phyloP scores from a whole-genome alignment of 1,284 basidiomycete species.

The Ganoderma multipileum region DNA sequence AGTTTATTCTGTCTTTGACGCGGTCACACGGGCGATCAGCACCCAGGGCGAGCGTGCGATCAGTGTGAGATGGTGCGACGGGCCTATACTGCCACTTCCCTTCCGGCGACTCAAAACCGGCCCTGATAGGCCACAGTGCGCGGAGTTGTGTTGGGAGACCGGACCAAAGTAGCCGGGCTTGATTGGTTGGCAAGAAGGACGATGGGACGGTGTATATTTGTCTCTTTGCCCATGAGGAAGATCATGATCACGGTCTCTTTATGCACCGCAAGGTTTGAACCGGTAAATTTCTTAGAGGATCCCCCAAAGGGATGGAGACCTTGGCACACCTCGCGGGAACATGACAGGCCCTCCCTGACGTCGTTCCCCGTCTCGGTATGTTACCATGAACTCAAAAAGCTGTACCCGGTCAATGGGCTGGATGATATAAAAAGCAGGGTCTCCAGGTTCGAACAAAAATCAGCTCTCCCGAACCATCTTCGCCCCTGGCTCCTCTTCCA shows the following conservation, averaged over 20 bases:
- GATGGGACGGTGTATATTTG: not conserved
- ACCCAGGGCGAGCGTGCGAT: not conserved
- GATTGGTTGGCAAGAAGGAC: not conserved
- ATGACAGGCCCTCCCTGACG: slow-evolving; percentile 2
- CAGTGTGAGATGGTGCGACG: slow-evolving; percentile 1
- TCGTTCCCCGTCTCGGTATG: not conserved
- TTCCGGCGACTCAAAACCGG: slow-evolving; percentile 8
- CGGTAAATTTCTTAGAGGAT: not conserved
- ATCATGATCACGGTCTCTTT: slow-evolving; percentile 6
- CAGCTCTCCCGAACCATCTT: not conserved
- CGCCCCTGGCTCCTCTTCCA: not conserved
- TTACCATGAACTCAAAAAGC: not conserved
- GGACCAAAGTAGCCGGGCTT: not conserved
- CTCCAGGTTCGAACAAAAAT: not conserved
- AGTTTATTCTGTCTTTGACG: slow-evolving; percentile 5
- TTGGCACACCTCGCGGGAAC: not conserved
- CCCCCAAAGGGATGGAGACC: not conserved
- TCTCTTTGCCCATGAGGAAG: not conserved
- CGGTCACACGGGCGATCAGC: not conserved
- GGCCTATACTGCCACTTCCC: not conserved
- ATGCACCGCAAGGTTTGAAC: not conserved
- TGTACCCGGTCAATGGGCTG: not conserved
- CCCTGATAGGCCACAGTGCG: slow-evolving; percentile 1
- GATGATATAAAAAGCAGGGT: not conserved
- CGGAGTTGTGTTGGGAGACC: slow-evolving; percentile 5